Conservation (phyloP, 441 rosid genomes). For the Eruca vesicaria region DNA sequence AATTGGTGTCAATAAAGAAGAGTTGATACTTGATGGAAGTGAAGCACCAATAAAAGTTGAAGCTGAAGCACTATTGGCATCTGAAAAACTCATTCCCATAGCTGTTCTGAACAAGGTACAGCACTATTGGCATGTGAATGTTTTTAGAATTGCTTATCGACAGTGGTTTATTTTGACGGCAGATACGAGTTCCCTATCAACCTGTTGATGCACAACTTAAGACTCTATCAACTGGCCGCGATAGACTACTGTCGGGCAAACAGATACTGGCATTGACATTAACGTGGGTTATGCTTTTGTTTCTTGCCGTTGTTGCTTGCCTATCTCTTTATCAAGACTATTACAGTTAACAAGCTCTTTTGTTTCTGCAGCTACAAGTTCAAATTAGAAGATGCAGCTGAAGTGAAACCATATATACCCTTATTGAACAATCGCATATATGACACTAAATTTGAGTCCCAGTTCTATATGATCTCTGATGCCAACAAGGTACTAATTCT, state of each 20-base stretch:
- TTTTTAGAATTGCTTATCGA: constrained; percentile 17
- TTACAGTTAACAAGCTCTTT: neutral
- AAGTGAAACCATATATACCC: constrained; percentile 86
- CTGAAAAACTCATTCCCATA: constrained; percentile 74
- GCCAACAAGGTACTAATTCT: constrained; percentile 73
- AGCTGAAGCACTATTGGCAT: constrained; percentile 74
- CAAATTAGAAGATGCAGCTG: constrained; percentile 94
- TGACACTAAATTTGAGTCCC: constrained; percentile 97
- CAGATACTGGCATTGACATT: constrained; percentile 86
- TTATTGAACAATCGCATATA: constrained; percentile 92
- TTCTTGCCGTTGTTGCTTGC: constrained; percentile 6
- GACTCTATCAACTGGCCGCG: constrained; percentile 70
- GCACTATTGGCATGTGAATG: neutral
- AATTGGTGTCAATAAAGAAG: constrained; percentile 70
- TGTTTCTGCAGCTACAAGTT: constrained; percentile 74
- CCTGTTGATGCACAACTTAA: constrained; percentile 80
- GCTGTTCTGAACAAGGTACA: constrained; percentile 82
- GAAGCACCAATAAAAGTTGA: constrained; percentile 91
- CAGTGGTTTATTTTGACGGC: constrained; percentile 23
- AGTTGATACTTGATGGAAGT: constrained; percentile 91
- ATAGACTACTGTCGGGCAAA: constrained; percentile 91
- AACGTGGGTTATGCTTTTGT: constrained; percentile 52
- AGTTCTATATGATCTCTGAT: constrained; percentile 93
- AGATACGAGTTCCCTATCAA: constrained; percentile 87
- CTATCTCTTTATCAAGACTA: constrained; percentile 13